Percentiles rank a stretch among this genome's conserved stretches.
phyloP scores from a whole-genome alignment of 1,284 basidiomycete species.

The Naganishia liquefaciens region DNA sequence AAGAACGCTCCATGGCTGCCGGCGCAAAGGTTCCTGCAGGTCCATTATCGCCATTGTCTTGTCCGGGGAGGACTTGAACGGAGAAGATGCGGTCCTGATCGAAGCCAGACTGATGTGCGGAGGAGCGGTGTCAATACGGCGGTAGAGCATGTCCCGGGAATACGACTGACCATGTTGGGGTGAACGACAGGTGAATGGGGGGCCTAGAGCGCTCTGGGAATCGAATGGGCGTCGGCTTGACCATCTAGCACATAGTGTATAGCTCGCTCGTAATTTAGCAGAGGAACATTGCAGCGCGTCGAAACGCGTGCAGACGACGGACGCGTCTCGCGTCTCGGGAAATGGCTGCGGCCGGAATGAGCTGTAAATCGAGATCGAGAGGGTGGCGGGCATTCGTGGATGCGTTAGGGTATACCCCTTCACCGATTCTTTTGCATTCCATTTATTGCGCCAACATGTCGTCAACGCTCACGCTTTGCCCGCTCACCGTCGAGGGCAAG shows the following conservation, averaged over 20 bases:
- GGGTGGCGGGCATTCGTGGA: no score
- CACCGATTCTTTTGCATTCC: no score
- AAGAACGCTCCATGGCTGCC: constrained; percentile 73
- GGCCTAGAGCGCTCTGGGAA: not conserved
- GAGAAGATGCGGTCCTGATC: constrained; percentile 66
- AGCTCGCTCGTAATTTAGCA: constrained; percentile 63
- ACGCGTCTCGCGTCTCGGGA: not conserved
- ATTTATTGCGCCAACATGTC: not conserved
- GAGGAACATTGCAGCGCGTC: not conserved
- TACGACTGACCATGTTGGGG: constrained; percentile 6
- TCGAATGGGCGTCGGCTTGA: not conserved
- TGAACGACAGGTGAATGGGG: not conserved
- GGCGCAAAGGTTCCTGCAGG: constrained; percentile 62
- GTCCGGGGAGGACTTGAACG: constrained; percentile 67
- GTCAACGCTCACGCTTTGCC: not conserved
- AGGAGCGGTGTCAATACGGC: not conserved
- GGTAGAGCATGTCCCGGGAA: no score
- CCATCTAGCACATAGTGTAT: constrained; percentile 43
- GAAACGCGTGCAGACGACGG: not conserved
- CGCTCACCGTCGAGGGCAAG: constrained; percentile 4
- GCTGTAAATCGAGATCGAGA: constrained; percentile 1
- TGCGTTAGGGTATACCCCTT: no score
- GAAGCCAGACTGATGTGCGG: constrained; percentile 11
- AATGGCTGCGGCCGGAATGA: constrained; percentile 8
- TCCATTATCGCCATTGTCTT: constrained; percentile 45